phyloP scores from a whole-genome alignment of 2,329 filamentous ascomycete species.

The Ophiostoma quercus region DNA sequence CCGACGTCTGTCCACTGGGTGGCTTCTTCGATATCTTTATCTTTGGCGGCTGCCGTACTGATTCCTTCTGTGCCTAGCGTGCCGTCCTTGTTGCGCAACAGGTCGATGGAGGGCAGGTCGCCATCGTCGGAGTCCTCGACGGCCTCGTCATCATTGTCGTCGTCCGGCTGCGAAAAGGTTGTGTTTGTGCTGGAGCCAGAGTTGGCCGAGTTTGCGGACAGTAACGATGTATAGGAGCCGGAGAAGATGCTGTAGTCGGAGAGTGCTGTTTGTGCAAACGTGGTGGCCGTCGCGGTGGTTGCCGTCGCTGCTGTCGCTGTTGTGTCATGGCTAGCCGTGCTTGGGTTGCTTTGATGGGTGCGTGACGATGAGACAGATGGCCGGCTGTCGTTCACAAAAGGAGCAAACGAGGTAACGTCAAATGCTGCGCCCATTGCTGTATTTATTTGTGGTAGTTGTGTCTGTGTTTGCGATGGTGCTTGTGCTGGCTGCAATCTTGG shows the following conservation, averaged over 20 bases:
- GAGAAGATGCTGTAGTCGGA: slow-evolving; percentile 6
- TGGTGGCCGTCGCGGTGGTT: background rate
- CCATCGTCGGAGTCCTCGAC: slow-evolving; percentile 30
- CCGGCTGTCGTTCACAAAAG: background rate
- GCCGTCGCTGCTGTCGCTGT: background rate
- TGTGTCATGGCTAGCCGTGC: background rate
- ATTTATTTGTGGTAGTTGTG: background rate
- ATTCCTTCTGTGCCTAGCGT: background rate
- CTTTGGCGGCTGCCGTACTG: background rate
- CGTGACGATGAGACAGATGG: background rate
- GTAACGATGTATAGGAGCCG: background rate
- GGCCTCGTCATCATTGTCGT: background rate
- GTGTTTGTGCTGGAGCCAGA: background rate
- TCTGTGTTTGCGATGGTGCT: background rate
- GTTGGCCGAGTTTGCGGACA: background rate
- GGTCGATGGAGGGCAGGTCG: background rate
- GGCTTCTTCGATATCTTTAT: slow-evolving; percentile 9
- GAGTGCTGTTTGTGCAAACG: background rate
- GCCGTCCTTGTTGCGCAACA: background rate
- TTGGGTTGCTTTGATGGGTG: background rate
- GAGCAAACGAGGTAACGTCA: background rate
- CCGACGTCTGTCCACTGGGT: slow-evolving; percentile 42
- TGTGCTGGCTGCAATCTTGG: background rate
- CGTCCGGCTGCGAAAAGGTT: background rate
- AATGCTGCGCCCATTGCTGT: background rate